phyloP scores from a whole-genome alignment of 179 eudicot genomes.

The Drosera spatulata region DNA sequence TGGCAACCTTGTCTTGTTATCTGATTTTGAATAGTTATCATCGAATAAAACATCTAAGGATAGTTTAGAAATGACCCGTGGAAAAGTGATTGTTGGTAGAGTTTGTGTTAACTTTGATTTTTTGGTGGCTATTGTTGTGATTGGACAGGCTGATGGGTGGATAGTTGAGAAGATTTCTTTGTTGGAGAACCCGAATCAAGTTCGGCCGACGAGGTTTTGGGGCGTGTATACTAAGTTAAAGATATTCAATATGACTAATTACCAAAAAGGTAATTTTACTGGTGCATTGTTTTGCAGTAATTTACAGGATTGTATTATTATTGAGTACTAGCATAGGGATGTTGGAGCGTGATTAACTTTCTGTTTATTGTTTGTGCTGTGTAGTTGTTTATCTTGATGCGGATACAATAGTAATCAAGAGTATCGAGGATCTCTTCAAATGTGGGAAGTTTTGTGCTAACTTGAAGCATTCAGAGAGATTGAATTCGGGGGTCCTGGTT shows the following conservation, averaged over 20 bases:
- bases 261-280: constrained; percentile 58
- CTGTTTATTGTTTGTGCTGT: constrained; percentile 4
- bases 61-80: too few species aligned
- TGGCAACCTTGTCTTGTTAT: too few species aligned
- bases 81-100: not conserved
- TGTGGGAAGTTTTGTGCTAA: constrained; percentile 96
- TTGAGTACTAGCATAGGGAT: too few species aligned
- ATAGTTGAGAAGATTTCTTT: constrained; percentile 75
- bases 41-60: too few species aligned
- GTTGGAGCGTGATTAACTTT: not conserved
- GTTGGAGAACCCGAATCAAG: constrained; percentile 78
- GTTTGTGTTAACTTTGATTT: constrained; percentile 17
- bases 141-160: constrained; percentile 95
- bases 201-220: constrained; percentile 93
- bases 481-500: constrained; percentile 94
- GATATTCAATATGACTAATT: constrained; percentile 90
- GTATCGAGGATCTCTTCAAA: constrained; percentile 76
- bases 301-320: not conserved
- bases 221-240: constrained; percentile 97
- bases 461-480: constrained; percentile 93
- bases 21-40: too few species aligned
- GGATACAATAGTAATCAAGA: constrained; percentile 86
- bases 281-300: too few species aligned
- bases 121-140: constrained; percentile 30
- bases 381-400: constrained; percentile 99